Percentiles rank a stretch among this genome's conserved stretches.
Evolutionary conservation across 148 eudicot genomes (phyloP).

Genomic region (Heliamphora exappendiculata): DNA sequence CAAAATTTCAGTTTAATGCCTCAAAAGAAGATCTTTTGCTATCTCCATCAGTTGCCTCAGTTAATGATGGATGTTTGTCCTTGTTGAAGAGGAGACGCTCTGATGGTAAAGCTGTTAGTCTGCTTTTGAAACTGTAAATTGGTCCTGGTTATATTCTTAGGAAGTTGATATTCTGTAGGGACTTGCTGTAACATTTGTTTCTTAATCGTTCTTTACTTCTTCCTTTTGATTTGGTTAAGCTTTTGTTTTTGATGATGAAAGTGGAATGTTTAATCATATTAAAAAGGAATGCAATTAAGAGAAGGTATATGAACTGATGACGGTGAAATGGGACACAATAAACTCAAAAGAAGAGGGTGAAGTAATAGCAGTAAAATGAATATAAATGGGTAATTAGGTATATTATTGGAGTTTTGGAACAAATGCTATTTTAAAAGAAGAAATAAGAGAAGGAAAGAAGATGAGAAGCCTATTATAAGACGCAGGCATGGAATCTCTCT

Average conservation of each 20-base stretch:
- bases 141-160: background rate
- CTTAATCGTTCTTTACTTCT: background rate
- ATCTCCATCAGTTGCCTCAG: constrained; percentile 38
- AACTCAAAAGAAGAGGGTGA: constrained; percentile 1
- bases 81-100: constrained; percentile 61
- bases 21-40: constrained; percentile 28
- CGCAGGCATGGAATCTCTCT: background rate
- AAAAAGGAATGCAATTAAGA: background rate
- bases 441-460: background rate
- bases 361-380: background rate
- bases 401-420: background rate
- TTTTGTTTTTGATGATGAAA: background rate
- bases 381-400: background rate
- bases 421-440: background rate
- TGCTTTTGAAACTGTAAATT: background rate
- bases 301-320: background rate
- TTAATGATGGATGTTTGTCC: constrained; percentile 50
- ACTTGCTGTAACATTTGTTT: background rate
- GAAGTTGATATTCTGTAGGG: background rate
- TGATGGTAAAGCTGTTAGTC: constrained; percentile 44
- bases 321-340: background rate
- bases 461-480: background rate
- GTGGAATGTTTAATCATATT: background rate
- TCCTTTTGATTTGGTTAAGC: background rate
- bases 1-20: constrained; percentile 35